Percentiles rank a stretch among this genome's conserved stretches.
Evolutionary conservation across 148 eudicot species (phyloP).

Genomic region (Talinum fruticosum): DNA sequence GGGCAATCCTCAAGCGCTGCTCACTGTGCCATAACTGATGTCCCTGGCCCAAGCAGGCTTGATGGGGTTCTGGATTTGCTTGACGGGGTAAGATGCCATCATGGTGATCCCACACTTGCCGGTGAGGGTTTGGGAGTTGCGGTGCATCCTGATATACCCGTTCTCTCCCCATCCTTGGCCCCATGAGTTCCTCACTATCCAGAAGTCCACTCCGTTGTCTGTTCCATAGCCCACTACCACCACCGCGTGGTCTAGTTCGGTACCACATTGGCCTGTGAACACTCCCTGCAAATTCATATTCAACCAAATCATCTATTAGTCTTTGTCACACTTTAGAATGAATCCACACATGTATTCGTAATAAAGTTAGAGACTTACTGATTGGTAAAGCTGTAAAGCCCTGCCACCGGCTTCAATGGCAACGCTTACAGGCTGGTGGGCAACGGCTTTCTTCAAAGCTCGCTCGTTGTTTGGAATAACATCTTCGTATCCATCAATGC

Average conservation of each 20-base stretch:
- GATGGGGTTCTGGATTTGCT: conserved; percentile 30
- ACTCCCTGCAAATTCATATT: conserved; percentile 50
- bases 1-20: conserved; percentile 34
- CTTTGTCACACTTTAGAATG: neutral
- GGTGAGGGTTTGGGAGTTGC: conserved; percentile 37
- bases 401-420: conserved; percentile 90
- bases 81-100: conserved; percentile 78
- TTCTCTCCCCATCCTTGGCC: conserved; percentile 78
- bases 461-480: conserved; percentile 68
- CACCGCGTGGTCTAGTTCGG: conserved; percentile 74
- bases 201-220: conserved; percentile 65
- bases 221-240: conserved; percentile 83
- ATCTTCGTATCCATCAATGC: conserved; percentile 86
- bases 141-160: conserved; percentile 73
- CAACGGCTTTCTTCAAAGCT: conserved; percentile 80
- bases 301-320: neutral
- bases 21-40: conserved; percentile 23
- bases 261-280: conserved; percentile 71
- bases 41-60: conserved; percentile 27
- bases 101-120: conserved; percentile 89
- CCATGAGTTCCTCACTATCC: conserved; percentile 98
- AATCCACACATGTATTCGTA: too few relatives aligned
- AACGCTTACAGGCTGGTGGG: conserved; percentile 89
- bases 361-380: conserved; percentile 38
- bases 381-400: conserved; percentile 64